A percentile compares a stretch with the other conserved stretches of the same genome.
Evolutionary conservation across 1,139 yeast species (phyloP).

Genomic region (Hansenula sp.): DNA sequence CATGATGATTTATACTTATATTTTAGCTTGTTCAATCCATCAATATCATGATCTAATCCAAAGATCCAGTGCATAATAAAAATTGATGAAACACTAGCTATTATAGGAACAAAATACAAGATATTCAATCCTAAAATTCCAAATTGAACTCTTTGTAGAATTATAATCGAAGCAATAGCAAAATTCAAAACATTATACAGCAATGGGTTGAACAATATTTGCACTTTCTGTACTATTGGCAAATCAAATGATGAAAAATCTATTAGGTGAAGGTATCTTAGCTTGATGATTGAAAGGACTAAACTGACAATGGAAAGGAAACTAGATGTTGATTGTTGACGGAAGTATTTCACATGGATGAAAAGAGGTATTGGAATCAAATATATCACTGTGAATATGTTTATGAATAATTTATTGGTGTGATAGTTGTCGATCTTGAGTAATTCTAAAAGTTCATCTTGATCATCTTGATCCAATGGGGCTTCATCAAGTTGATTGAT

Average conservation of each 20-base stretch:
- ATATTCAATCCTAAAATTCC: background rate
- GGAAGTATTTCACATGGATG: slow-evolving; percentile 11
- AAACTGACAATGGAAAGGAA: slow-evolving; percentile 9
- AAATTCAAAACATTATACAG: background rate
- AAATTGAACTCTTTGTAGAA: background rate
- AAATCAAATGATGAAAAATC: background rate
- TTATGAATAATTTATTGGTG: slow-evolving; percentile 12
- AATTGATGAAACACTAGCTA: background rate
- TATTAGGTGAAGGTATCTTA: slow-evolving; percentile 1
- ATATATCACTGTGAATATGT: slow-evolving; percentile 10
- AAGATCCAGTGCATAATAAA: background rate
- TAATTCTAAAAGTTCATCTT: slow-evolving; percentile 16
- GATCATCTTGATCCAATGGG: slow-evolving; percentile 16
- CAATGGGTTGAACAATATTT: background rate
- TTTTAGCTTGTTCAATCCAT: background rate
- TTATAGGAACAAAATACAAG: background rate
- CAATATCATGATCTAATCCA: background rate
- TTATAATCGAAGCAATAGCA: background rate
- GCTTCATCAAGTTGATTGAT: slow-evolving; percentile 9
- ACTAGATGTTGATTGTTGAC: slow-evolving; percentile 4
- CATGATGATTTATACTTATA: slow-evolving; percentile 1
- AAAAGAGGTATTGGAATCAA: slow-evolving; percentile 16
- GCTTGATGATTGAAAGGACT: slow-evolving; percentile 3
- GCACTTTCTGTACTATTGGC: background rate
- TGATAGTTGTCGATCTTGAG: slow-evolving; percentile 8